These are phyloP conservation scores for Poa annua DNA, from an alignment of 176 grass and related monocot species.

Conservation along the genomic window DNA sequence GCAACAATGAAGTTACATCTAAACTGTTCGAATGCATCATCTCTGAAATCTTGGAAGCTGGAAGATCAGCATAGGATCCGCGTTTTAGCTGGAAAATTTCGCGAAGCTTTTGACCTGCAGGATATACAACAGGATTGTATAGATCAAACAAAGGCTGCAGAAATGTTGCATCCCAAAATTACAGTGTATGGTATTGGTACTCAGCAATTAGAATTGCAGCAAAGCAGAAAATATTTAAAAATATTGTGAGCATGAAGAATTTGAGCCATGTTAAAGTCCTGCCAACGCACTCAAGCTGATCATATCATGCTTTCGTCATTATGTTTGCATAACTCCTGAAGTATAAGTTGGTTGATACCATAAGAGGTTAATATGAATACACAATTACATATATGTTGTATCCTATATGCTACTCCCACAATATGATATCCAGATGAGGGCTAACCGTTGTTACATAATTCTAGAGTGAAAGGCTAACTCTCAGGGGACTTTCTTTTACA, in stretches of 20 bases:
- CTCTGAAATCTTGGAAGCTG: constrained; percentile 89
- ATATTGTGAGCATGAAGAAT: constrained; percentile 20
- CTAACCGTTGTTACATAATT: neutral
- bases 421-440: neutral
- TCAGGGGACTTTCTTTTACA: constrained; percentile 18
- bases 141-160: constrained; percentile 12
- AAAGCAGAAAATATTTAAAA: constrained; percentile 1
- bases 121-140: neutral
- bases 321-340: neutral
- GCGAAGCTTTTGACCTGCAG: constrained; percentile 69
- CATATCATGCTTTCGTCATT: neutral
- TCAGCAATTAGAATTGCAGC: neutral
- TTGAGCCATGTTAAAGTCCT: constrained; percentile 17
- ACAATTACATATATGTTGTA: constrained; percentile 16
- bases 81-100: constrained; percentile 87
- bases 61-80: constrained; percentile 82
- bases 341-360: neutral
- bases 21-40: constrained; percentile 97
- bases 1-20: constrained; percentile 68
- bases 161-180: constrained; percentile 9
- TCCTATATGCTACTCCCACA: constrained; percentile 5
- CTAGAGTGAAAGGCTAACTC: neutral
- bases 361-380: neutral
- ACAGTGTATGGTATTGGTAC: neutral
- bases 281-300: neutral